Conservation (phyloP, 306 rosid genomes). For the Pterocarpus santalinus region DNA sequence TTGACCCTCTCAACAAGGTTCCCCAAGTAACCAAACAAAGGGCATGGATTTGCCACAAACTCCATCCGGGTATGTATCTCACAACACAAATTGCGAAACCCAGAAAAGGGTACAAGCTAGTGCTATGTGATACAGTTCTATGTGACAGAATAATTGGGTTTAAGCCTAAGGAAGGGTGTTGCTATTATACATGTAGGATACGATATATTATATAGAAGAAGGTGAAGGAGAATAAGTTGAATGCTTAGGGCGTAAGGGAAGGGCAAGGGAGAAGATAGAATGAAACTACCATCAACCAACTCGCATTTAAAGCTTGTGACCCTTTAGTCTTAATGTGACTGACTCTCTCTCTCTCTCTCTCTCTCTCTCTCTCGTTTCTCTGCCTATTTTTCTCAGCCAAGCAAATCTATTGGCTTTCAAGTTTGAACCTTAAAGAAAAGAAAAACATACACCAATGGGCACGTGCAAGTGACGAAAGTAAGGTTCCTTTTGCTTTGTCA, state of each 20-base stretch:
- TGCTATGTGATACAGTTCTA: background rate
- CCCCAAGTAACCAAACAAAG: conserved; percentile 54
- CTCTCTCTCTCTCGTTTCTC: background rate
- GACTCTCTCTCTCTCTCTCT: background rate
- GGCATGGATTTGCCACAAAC: conserved; percentile 60
- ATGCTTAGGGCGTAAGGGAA: conserved; percentile 55
- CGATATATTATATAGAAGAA: background rate
- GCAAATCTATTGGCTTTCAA: background rate
- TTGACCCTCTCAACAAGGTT: conserved; percentile 64
- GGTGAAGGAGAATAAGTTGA: conserved; percentile 23
- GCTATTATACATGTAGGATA: background rate
- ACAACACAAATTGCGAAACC: background rate
- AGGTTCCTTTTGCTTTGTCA: too few species aligned
- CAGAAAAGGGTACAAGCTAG: background rate
- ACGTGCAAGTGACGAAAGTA: too few species aligned
- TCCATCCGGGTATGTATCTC: conserved; percentile 58
- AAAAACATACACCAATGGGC: too few species aligned
- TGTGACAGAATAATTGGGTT: background rate
- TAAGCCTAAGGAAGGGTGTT: background rate
- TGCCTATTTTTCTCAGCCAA: background rate
- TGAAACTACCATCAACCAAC: conserved; percentile 71
- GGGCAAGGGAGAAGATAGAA: conserved; percentile 39
- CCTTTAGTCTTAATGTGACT: conserved; percentile 18
- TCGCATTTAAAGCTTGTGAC: conserved; percentile 68
- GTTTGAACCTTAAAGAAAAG: too few species aligned